Conservation (phyloP, 2,329 filamentous ascomycete genomes). For the Zarea fungicola region DNA sequence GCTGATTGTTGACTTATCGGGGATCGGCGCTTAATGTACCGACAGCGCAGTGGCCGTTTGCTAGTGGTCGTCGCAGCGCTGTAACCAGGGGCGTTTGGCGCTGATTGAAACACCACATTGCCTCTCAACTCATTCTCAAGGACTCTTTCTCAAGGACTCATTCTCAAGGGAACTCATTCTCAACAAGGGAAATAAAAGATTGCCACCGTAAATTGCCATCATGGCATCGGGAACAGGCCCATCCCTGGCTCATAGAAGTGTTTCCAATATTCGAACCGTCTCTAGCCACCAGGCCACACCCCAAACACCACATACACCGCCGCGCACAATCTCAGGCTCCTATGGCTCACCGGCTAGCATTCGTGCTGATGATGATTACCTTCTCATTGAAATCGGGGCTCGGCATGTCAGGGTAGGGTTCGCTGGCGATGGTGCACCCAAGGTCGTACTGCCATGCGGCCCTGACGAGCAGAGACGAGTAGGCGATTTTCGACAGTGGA, state of each 20-base stretch:
- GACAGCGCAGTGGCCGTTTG: constrained; percentile 12
- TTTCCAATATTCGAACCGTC: constrained; percentile 49
- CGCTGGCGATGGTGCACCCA: constrained; percentile 75
- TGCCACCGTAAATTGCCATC: not conserved
- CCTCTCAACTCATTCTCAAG: too few species aligned
- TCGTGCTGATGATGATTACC: constrained; percentile 73
- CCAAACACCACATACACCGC: constrained; percentile 54
- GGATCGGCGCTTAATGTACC: constrained; percentile 24
- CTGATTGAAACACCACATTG: not conserved
- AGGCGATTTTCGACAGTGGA: constrained; percentile 76
- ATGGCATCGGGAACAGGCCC: constrained; percentile 42
- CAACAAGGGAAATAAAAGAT: not conserved
- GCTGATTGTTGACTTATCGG: constrained; percentile 19
- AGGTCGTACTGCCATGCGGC: constrained; percentile 63
- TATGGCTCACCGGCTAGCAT: constrained; percentile 57
- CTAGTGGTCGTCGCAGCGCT: not conserved
- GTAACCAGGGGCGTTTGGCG: not conserved
- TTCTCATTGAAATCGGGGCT: constrained; percentile 79
- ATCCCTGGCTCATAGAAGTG: constrained; percentile 51
- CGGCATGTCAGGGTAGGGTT: constrained; percentile 78
- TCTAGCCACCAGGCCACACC: constrained; percentile 3
- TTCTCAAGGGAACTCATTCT: too few species aligned
- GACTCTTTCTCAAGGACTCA: too few species aligned
- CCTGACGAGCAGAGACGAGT: constrained; percentile 71
- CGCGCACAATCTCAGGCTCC: constrained; percentile 47